A percentile compares a stretch with the other conserved stretches of the same genome.
Evolutionary conservation across 192 early-diverging fungal species (phyloP).

Genomic region (Umbelopsis ramanniana): DNA sequence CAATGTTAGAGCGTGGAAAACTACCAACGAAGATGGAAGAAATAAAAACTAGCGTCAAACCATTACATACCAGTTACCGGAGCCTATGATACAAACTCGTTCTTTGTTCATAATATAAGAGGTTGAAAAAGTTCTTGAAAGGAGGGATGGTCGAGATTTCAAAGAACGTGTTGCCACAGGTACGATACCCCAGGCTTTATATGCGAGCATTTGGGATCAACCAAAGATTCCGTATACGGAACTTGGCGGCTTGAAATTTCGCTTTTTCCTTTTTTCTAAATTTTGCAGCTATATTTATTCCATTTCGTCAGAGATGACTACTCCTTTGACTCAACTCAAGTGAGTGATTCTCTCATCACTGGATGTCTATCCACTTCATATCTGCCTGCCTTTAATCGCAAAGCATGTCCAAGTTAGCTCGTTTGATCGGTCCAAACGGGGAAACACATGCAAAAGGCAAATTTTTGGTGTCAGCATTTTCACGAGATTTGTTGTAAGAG

Average conservation of each 20-base stretch:
- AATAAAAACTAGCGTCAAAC: background rate
- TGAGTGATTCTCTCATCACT: too few relatives aligned
- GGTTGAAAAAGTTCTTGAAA: constrained; percentile 25
- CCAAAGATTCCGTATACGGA: constrained; percentile 20
- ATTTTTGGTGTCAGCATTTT: background rate
- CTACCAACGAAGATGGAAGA: background rate
- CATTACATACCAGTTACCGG: constrained; percentile 85
- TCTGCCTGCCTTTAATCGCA: background rate
- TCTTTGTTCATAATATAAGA: constrained; percentile 48
- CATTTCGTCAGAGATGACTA: background rate
- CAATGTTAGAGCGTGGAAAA: background rate
- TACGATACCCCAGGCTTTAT: constrained; percentile 10
- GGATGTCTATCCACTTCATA: background rate
- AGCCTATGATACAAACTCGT: constrained; percentile 89
- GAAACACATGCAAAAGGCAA: background rate
- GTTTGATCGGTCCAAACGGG: background rate
- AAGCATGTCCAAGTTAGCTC: too few relatives aligned
- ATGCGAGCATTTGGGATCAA: constrained; percentile 9
- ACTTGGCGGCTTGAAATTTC: background rate
- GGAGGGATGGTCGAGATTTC: background rate
- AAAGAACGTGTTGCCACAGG: constrained; percentile 21
- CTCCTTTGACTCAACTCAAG: too few relatives aligned
- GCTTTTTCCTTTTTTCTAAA: constrained; percentile 17
- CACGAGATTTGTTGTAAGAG: background rate
- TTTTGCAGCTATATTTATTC: background rate